phyloP scores from a whole-genome alignment of 805 yeast genomes.

The Nakazawaea sp. region DNA sequence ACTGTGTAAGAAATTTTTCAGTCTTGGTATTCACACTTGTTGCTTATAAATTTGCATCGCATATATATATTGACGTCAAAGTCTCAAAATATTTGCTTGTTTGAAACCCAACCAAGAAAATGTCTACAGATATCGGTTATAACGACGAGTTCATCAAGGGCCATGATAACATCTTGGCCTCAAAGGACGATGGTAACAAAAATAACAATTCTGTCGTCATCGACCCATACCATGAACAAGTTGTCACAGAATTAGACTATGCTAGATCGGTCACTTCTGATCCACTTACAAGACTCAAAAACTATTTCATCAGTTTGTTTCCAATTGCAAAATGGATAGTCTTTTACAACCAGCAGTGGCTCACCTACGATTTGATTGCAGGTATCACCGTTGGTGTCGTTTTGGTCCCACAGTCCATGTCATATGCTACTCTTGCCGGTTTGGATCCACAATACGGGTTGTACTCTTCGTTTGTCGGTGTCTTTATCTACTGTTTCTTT shows the following conservation, averaged over 20 bases:
- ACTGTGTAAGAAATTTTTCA: too few relatives aligned
- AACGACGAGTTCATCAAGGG: too few relatives aligned
- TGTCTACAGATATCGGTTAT: too few relatives aligned
- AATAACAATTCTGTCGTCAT: too few relatives aligned
- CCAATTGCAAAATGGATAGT: conserved; percentile 83
- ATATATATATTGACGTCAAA: too few relatives aligned
- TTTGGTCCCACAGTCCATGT: conserved; percentile 92
- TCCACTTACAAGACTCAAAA: conserved; percentile 31
- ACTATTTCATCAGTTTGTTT: conserved; percentile 59
- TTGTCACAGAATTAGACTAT: conserved; percentile 21
- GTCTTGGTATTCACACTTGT: too few relatives aligned
- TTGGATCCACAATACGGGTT: conserved; percentile 80
- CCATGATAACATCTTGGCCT: too few relatives aligned
- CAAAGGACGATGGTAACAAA: too few relatives aligned
- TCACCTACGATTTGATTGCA: conserved; percentile 76
- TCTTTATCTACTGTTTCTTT: conserved; percentile 78
- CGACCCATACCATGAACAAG: conserved; percentile 18
- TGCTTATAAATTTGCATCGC: too few relatives aligned
- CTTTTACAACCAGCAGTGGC: conserved; percentile 77
- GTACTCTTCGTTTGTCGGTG: conserved; percentile 90
- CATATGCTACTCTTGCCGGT: conserved; percentile 84
- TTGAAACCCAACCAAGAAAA: too few relatives aligned
- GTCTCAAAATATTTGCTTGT: too few relatives aligned
- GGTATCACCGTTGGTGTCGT: conserved; percentile 93
- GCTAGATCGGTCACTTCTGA: conserved; percentile 20